phyloP scores from a whole-genome alignment of 306 rosid species.

The Neltuma alba region DNA sequence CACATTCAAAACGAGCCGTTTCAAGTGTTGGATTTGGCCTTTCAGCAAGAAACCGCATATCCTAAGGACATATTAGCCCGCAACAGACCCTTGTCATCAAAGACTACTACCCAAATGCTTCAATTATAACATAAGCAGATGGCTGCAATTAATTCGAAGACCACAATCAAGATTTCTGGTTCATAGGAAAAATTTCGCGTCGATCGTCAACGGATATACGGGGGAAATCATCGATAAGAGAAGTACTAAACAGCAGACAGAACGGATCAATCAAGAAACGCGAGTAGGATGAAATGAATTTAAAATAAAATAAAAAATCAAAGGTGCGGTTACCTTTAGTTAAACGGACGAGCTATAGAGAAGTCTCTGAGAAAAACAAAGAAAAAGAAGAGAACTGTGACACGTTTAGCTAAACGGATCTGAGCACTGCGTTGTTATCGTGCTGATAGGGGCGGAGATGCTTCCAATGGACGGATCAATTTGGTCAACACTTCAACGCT shows the following conservation, averaged over 20 bases:
- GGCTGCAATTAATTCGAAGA: not conserved
- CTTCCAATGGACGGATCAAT: not conserved
- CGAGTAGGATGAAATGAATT: not conserved
- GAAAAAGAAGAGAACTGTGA: not conserved
- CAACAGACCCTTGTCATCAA: not conserved
- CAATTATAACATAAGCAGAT: not conserved
- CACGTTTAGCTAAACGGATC: conserved; percentile 24
- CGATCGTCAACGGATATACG: not conserved
- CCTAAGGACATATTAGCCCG: not conserved
- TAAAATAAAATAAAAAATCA: not conserved
- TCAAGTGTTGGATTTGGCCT: not conserved
- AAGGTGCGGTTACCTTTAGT: not conserved
- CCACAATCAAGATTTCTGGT: not conserved
- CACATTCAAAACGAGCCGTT: not conserved
- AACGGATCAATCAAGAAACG: not conserved
- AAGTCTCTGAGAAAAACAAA: not conserved
- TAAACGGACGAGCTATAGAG: not conserved
- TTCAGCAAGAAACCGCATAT: not conserved
- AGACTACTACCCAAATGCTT: not conserved
- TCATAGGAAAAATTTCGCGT: not conserved
- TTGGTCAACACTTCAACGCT: not conserved
- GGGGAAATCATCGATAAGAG: not conserved
- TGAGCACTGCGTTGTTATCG: not conserved
- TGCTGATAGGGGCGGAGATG: not conserved
- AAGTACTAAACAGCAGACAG: not conserved